A percentile compares a stretch with the other conserved stretches of the same genome.
These are phyloP conservation scores for Mycena haematopus DNA, from an alignment of 768 basidiomycete genomes.

Conservation along the genomic window DNA sequence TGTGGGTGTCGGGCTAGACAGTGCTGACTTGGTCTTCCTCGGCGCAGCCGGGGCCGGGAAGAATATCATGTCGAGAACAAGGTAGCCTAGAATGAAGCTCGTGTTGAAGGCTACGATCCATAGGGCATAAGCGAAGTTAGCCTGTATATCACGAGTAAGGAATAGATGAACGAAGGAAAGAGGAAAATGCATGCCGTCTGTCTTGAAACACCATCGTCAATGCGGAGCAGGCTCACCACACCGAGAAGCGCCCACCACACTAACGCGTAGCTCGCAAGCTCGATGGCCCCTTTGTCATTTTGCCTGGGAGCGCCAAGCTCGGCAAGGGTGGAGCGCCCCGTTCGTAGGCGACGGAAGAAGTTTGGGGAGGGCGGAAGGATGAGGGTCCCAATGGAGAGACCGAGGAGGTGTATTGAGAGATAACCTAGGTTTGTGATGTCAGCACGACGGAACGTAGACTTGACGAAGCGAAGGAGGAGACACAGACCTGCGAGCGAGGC, in stretches of 20 bases:
- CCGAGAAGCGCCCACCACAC: slow-evolving; percentile 79
- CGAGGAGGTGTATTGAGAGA: slow-evolving; percentile 87
- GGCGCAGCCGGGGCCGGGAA: slow-evolving; percentile 54
- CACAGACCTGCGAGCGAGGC: slow-evolving; percentile 65
- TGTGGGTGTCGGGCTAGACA: slow-evolving; percentile 9
- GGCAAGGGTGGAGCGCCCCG: slow-evolving; percentile 6
- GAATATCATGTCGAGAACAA: slow-evolving; percentile 76
- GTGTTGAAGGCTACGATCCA: slow-evolving; percentile 93
- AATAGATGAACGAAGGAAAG: background rate
- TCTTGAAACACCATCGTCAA: slow-evolving; percentile 55
- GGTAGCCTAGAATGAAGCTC: slow-evolving; percentile 81
- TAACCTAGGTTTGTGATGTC: slow-evolving; percentile 63
- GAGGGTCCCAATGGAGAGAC: slow-evolving; percentile 80
- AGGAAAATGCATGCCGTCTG: slow-evolving; percentile 46
- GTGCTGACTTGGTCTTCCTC: slow-evolving; percentile 34
- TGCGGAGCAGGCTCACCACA: slow-evolving; percentile 40
- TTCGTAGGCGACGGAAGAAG: slow-evolving; percentile 63
- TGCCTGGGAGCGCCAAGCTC: slow-evolving; percentile 52
- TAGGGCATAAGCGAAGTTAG: slow-evolving; percentile 86
- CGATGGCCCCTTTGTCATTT: slow-evolving; percentile 75
- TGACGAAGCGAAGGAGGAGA: background rate
- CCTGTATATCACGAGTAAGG: slow-evolving; percentile 50
- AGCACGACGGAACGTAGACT: slow-evolving; percentile 3
- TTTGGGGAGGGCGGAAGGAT: slow-evolving; percentile 81
- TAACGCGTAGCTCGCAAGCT: slow-evolving; percentile 76